Evolutionary conservation across 1,284 basidiomycete species (phyloP).

Genomic region (Peniophora sp.): DNA sequence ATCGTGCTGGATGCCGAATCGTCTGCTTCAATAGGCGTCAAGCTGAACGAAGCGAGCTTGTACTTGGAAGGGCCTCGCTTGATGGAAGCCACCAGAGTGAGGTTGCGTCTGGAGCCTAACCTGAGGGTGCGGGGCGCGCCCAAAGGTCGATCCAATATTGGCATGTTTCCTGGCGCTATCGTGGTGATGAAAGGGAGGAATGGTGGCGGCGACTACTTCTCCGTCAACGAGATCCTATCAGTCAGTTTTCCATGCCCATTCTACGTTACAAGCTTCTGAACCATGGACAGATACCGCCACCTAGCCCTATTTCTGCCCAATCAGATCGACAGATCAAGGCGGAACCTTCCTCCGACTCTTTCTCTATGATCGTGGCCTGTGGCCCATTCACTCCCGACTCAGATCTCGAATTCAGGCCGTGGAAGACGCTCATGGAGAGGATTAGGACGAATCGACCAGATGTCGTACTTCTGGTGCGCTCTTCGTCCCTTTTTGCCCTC

Average conservation of each 20-base stretch:
- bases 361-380: slow-evolving; percentile 63
- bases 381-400: slow-evolving; percentile 80
- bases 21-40: slow-evolving; percentile 40
- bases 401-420: slow-evolving; percentile 71
- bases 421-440: slow-evolving; percentile 51
- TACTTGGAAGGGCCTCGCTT: slow-evolving; percentile 77
- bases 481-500: neutral
- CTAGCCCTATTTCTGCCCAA: slow-evolving; percentile 36
- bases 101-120: slow-evolving; percentile 61
- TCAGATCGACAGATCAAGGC: slow-evolving; percentile 27
- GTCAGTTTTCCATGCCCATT: slow-evolving; percentile 17
- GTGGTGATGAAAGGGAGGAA: slow-evolving; percentile 87
- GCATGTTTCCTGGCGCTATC: slow-evolving; percentile 87
- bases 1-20: slow-evolving; percentile 68
- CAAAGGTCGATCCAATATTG: slow-evolving; percentile 58
- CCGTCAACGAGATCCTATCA: slow-evolving; percentile 76
- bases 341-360: slow-evolving; percentile 24
- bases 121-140: slow-evolving; percentile 63
- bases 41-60: slow-evolving; percentile 69
- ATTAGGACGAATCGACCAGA: slow-evolving; percentile 60
- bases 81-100: slow-evolving; percentile 66
- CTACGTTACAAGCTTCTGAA: slow-evolving; percentile 20
- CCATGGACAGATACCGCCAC: slow-evolving; percentile 19
- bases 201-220: slow-evolving; percentile 83
- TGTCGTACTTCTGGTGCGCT: slow-evolving; percentile 70